Evolutionary conservation across 257 asterid genomes (phyloP), one percentile per base, ranked within the genome.

Genomic region (Parsonsia alboflavescens): DNA sequence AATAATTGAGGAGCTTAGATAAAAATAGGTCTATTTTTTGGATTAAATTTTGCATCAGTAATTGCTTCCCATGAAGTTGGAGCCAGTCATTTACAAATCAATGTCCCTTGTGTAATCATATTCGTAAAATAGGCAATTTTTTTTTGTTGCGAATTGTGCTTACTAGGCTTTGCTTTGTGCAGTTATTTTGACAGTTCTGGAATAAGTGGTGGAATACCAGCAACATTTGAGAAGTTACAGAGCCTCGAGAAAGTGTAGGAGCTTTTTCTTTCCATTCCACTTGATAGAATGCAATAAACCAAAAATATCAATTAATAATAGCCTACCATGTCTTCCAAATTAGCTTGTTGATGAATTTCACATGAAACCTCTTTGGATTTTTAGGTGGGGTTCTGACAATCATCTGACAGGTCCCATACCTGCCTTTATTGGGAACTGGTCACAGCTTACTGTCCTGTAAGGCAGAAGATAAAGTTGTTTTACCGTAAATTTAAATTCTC

Each of bases 401-500:
- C 85, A 28, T 15, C 85, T 90, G 54, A 90, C 91, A 0, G 97
- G 98, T 48, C 82, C 15, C 77, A 86, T 90, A 85, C 98, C 98
- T 0, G 85, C 81, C 73, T 93, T 93, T 81, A 84, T 93, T 19
- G 96, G 96, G 78, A 86, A 52, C 76, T 93, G 88, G 96, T 45
- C 88, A 56, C 56, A 26, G 59, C 94, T 93, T 46, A 19, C 42
- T 70, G 7, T 8, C 53, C 73, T 93, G 98, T 93, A 84, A 86
- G 97, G 70, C 74, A 71, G 75, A 41, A 65, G 15, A 7, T 71
- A 59, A 65, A 69, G 44, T 28, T 22, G 6, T 50, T 10, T 17
- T 45, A 22, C 6, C 30, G 16, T 49, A 13, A 22, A 19, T 28
- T 61, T 62, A 62, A 15, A 45, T 76, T 46, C 65, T 57, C 66